A percentile compares a stretch with the other conserved stretches of the same genome.
Conservation (phyloP, 352 stramenopile species). For the Phytophthora litchii region DNA sequence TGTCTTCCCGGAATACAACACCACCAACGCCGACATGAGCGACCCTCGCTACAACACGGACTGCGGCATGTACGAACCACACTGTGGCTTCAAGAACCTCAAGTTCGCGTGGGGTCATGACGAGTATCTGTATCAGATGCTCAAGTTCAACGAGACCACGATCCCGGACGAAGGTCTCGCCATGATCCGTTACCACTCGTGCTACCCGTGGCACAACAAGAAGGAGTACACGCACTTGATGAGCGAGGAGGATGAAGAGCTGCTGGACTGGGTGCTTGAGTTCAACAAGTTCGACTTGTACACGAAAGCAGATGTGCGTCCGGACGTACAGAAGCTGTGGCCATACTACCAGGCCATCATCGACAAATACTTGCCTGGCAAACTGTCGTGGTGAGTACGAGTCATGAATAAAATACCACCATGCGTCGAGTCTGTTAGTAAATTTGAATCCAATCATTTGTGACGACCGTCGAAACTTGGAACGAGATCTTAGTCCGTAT, state of each 20-base stretch:
- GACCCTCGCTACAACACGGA: conserved; percentile 86
- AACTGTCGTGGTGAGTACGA: conserved; percentile 66
- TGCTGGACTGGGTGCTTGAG: conserved; percentile 91
- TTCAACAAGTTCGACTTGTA: conserved; percentile 96
- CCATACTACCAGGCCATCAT: conserved; percentile 93
- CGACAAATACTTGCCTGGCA: conserved; percentile 89
- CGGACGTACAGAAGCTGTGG: conserved; percentile 87
- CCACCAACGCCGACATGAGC: conserved; percentile 90
- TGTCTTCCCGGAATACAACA: conserved; percentile 92
- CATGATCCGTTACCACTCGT: conserved; percentile 95
- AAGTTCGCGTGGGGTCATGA: conserved; percentile 93
- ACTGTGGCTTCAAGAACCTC: conserved; percentile 91
- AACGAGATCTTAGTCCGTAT: conserved; percentile 1
- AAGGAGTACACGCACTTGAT: conserved; percentile 92
- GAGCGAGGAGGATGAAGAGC: conserved; percentile 82
- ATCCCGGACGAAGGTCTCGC: conserved; percentile 91
- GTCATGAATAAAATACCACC: background rate
- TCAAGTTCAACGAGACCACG: conserved; percentile 87
- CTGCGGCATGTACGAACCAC: conserved; percentile 87
- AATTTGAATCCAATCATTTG: conserved; percentile 1
- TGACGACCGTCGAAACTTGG: no score
- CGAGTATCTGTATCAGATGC: conserved; percentile 96
- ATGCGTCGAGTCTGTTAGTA: conserved; percentile 3
- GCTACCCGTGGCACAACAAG: conserved; percentile 94
- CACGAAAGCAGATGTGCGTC: conserved; percentile 88